Conservation (phyloP, 2,329 filamentous ascomycete species). For the Fusarium multiceps region DNA sequence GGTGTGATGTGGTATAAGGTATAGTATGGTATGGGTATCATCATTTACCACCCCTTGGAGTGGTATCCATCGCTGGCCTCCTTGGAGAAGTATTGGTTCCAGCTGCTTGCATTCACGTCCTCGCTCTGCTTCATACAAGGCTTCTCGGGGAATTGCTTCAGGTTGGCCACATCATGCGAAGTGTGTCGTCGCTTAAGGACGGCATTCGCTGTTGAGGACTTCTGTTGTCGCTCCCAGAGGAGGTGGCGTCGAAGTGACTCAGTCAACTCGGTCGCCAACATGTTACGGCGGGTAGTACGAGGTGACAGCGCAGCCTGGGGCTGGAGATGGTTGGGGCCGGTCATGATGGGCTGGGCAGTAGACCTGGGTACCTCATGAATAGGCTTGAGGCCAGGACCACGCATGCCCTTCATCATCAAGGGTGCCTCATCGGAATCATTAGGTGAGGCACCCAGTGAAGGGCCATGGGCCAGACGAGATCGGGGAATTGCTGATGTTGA, state of each 20-base stretch:
- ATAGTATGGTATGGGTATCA: slow-evolving; percentile 30
- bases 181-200: slow-evolving; percentile 91
- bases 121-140: slow-evolving; percentile 68
- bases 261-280: slow-evolving; percentile 94
- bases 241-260: slow-evolving; percentile 92
- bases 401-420: slow-evolving; percentile 72
- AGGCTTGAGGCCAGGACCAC: slow-evolving; percentile 61
- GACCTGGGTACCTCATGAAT: slow-evolving; percentile 75
- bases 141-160: slow-evolving; percentile 82
- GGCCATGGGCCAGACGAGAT: slow-evolving; percentile 62
- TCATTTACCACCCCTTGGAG: slow-evolving; percentile 56
- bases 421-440: slow-evolving; percentile 72
- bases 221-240: slow-evolving; percentile 95
- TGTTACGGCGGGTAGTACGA: slow-evolving; percentile 90
- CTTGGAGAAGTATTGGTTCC: slow-evolving; percentile 87
- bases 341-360: slow-evolving; percentile 79
- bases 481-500: slow-evolving; percentile 76
- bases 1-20: slow-evolving; percentile 18
- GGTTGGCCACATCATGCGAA: slow-evolving; percentile 88
- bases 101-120: slow-evolving; percentile 76
- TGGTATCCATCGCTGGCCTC: slow-evolving; percentile 69
- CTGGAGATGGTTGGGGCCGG: slow-evolving; percentile 71
- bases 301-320: slow-evolving; percentile 86
- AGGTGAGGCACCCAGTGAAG: slow-evolving; percentile 61
- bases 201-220: slow-evolving; percentile 87